A percentile compares a stretch with the other conserved stretches of the same genome.
phyloP scores from a whole-genome alignment of 495 filamentous ascomycete genomes.

The Elaphomyces granulatus region DNA sequence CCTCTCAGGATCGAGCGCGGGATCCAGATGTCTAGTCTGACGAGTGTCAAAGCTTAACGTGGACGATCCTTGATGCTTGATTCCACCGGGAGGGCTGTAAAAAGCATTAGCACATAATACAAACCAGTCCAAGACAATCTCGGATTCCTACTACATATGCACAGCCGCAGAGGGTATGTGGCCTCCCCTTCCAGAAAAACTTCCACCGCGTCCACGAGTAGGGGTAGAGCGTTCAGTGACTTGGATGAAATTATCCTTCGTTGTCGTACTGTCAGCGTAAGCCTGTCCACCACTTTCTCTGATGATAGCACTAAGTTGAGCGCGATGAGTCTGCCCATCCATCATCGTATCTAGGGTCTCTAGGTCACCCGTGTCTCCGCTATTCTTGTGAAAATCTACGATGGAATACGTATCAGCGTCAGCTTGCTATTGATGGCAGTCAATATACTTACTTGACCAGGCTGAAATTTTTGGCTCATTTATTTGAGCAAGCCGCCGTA shows the following conservation, averaged over 20 bases:
- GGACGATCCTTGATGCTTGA: no score
- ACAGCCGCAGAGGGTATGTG: neutral
- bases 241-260: neutral
- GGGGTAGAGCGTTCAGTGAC: neutral
- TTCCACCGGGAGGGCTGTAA: no score
- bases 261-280: neutral
- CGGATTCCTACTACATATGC: no score
- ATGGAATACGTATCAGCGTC: no score
- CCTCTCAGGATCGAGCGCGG: no score
- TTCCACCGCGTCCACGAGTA: neutral
- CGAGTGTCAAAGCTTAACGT: no score
- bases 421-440: no score
- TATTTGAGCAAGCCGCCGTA: slow-evolving; percentile 6
- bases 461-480: slow-evolving; percentile 11
- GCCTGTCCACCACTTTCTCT: slow-evolving; percentile 4
- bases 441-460: slow-evolving; percentile 24
- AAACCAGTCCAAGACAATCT: no score
- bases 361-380: slow-evolving; percentile 14
- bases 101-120: no score
- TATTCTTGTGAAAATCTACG: slow-evolving; percentile 16
- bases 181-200: neutral
- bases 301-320: slow-evolving; percentile 9
- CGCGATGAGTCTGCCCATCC: slow-evolving; percentile 25
- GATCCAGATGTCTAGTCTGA: no score
- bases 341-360: slow-evolving; percentile 20